Conservation (phyloP, 1,284 basidiomycete species). For the Moesziomyces parantarcticus region DNA sequence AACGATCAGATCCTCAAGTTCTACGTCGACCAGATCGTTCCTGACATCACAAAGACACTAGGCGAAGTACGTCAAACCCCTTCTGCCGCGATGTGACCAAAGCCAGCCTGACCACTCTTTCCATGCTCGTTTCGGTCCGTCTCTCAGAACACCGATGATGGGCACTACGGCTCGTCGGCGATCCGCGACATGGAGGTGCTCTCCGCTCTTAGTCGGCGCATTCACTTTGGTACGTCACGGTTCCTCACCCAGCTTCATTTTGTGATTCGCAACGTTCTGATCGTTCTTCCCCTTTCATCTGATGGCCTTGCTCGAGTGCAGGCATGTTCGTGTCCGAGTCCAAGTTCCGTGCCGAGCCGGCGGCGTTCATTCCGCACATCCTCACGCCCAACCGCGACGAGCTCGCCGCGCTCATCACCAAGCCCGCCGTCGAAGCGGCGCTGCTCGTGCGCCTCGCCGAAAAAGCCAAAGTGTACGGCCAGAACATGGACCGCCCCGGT, state of each 20-base stretch:
- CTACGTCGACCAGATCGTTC: conserved; percentile 83
- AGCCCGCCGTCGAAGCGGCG: conserved; percentile 90
- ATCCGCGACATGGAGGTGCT: conserved; percentile 94
- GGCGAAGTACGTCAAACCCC: conserved; percentile 33
- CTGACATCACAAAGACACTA: conserved; percentile 76
- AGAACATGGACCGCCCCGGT: conserved; percentile 76
- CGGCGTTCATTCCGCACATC: conserved; percentile 91
- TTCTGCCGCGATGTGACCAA: not conserved
- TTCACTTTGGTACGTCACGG: conserved; percentile 92
- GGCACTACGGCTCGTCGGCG: conserved; percentile 96
- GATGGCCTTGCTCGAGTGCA: conserved; percentile 67
- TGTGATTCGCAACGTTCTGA: too few species aligned
- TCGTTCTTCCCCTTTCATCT: not conserved
- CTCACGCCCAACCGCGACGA: conserved; percentile 79
- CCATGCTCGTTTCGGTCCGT: not conserved
- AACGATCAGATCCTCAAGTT: conserved; percentile 89
- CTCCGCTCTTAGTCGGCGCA: conserved; percentile 91
- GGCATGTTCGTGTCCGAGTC: conserved; percentile 99
- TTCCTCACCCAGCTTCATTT: too few species aligned
- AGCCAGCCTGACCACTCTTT: not conserved
- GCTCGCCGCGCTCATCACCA: conserved; percentile 85
- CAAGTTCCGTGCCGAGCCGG: conserved; percentile 87
- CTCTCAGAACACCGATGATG: conserved; percentile 78
- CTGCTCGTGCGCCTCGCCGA: conserved; percentile 86
- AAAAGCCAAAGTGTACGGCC: conserved; percentile 92